These are phyloP conservation scores for Cylindrodendrum hubeiense DNA, from an alignment of 2,329 filamentous ascomycete species.

Conservation along the genomic window DNA sequence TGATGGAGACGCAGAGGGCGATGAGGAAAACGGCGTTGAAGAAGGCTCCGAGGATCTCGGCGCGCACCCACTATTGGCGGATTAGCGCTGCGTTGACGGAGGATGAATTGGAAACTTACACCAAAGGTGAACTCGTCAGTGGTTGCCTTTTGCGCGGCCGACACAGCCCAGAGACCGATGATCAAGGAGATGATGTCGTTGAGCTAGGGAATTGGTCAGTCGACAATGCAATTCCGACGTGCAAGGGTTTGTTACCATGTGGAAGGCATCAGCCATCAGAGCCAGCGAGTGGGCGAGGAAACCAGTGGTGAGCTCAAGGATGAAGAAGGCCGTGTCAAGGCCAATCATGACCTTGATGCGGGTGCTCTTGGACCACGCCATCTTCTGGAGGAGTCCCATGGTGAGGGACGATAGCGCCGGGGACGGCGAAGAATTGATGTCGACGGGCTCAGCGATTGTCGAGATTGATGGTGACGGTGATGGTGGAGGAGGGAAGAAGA, in stretches of 20 bases:
- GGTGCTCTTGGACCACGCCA: constrained; percentile 92
- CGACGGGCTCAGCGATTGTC: constrained; percentile 1
- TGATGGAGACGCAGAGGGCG: constrained; percentile 94
- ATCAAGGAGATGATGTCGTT: constrained; percentile 97
- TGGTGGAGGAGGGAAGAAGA: constrained; percentile 22
- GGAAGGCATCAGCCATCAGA: constrained; percentile 95
- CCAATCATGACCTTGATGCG: constrained; percentile 93
- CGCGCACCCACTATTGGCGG: constrained; percentile 85
- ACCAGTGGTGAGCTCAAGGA: constrained; percentile 87
- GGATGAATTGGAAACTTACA: constrained; percentile 62
- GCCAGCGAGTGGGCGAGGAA: constrained; percentile 92
- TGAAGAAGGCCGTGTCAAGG: constrained; percentile 91
- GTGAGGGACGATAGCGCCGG: constrained; percentile 27
- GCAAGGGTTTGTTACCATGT: constrained; percentile 79
- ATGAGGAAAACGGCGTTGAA: constrained; percentile 99
- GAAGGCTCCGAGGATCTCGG: constrained; percentile 94
- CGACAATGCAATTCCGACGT: constrained; percentile 2
- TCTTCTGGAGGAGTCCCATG: constrained; percentile 57
- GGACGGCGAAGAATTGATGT: constrained; percentile 18
- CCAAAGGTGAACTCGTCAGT: constrained; percentile 97
- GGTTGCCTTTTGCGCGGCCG: constrained; percentile 84
- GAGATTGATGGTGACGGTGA: constrained; percentile 6
- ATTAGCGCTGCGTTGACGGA: constrained; percentile 36
- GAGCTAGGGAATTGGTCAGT: constrained; percentile 64
- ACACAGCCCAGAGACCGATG: constrained; percentile 96